Conservation (phyloP, 805 yeast species). For the Saccharomycopsis javanensis region DNA sequence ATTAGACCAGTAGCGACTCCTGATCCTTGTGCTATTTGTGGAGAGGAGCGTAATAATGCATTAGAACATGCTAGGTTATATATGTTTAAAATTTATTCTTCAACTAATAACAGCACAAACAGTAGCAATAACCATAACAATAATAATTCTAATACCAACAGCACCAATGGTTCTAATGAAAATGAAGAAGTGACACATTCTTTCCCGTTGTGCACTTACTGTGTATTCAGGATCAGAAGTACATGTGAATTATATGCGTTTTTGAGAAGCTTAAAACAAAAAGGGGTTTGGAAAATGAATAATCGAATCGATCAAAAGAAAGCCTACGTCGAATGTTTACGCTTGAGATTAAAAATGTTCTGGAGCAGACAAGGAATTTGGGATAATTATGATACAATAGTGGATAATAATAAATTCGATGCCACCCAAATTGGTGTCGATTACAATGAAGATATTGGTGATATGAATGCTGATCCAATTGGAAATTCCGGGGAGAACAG, state of each 20-base stretch:
- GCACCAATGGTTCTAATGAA: constrained; percentile 2
- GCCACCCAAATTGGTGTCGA: constrained; percentile 7
- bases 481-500: background rate
- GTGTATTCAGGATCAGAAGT: constrained; percentile 69
- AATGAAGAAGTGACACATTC: constrained; percentile 28
- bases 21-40: constrained; percentile 57
- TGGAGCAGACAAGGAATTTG: constrained; percentile 81
- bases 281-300: constrained; percentile 49
- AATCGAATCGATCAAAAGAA: constrained; percentile 33
- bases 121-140: background rate
- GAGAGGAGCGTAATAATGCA: constrained; percentile 61
- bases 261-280: constrained; percentile 48
- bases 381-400: constrained; percentile 36
- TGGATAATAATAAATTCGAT: constrained; percentile 26
- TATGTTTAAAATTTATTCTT: constrained; percentile 42
- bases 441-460: background rate
- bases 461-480: background rate
- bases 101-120: constrained; percentile 7
- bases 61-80: constrained; percentile 74
- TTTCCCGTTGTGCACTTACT: constrained; percentile 73
- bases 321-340: constrained; percentile 54
- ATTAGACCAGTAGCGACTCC: constrained; percentile 37
- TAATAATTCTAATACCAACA: background rate
- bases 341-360: constrained; percentile 52
- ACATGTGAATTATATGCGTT: constrained; percentile 77